Evolutionary conservation across 2,329 filamentous ascomycete genomes (phyloP).

Genomic region (Graphilbum fragrans): DNA sequence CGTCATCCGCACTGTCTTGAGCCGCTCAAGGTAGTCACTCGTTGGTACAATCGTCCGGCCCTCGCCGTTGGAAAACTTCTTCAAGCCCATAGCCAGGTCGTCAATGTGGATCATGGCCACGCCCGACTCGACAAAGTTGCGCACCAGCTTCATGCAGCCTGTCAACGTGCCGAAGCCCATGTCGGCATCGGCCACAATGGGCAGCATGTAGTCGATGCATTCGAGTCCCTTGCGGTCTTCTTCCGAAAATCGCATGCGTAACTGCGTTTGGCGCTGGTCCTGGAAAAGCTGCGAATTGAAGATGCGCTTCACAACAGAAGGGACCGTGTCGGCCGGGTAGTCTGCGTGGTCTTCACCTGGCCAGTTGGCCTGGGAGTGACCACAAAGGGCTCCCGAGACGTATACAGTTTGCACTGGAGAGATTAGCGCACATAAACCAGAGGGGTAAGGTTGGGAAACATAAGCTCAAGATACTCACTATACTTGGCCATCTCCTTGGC

Average conservation of each 20-base stretch:
- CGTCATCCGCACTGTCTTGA: constrained; percentile 23
- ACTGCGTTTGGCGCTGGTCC: constrained; percentile 25
- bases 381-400: constrained; percentile 26
- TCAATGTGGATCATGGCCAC: constrained; percentile 30
- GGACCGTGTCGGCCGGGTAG: constrained; percentile 28
- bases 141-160: constrained; percentile 24
- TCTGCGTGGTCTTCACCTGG: constrained; percentile 28
- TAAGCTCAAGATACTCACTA: no score
- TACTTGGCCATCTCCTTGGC: constrained; percentile 24
- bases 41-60: constrained; percentile 26
- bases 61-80: constrained; percentile 28
- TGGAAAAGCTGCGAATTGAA: constrained; percentile 27
- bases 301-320: constrained; percentile 25
- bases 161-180: constrained; percentile 29
- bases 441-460: no score
- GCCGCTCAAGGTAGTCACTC: constrained; percentile 22
- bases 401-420: constrained; percentile 26
- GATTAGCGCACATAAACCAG: no score
- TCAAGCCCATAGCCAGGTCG: constrained; percentile 28
- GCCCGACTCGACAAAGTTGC: constrained; percentile 26
- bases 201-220: constrained; percentile 24
- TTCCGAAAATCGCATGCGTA: constrained; percentile 18
- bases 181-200: constrained; percentile 27
- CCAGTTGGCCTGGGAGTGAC: constrained; percentile 21
- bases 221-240: constrained; percentile 20